phyloP scores from a whole-genome alignment of 1,284 basidiomycete species.

The Pseudozyma thailandica region DNA sequence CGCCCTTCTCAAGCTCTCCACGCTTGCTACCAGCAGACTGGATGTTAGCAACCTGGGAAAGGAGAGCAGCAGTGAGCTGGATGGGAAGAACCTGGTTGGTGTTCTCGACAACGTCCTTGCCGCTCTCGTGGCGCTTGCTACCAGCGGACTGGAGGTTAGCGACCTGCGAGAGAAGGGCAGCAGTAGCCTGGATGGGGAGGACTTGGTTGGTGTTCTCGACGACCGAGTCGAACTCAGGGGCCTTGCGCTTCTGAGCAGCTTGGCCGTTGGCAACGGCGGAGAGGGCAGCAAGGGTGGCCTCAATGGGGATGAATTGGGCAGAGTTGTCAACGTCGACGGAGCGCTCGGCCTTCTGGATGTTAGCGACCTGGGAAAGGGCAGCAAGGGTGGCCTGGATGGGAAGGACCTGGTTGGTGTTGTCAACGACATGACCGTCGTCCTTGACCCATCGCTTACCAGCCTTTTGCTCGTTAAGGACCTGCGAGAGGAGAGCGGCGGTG shows the following conservation, averaged over 20 bases:
- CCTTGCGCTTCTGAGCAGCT: conserved; percentile 11
- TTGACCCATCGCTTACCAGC: conserved; percentile 17
- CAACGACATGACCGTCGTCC: conserved; percentile 14
- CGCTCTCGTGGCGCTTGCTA: not conserved
- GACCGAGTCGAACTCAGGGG: conserved; percentile 5
- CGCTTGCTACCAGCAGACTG: conserved; percentile 12
- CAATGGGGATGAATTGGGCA: conserved; percentile 28
- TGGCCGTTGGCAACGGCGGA: conserved; percentile 17
- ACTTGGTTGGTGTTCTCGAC: conserved; percentile 33
- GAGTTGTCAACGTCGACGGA: conserved; percentile 19
- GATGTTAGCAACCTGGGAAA: conserved; percentile 31
- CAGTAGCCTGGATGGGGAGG: conserved; percentile 24
- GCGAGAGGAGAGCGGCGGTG: conserved; percentile 20
- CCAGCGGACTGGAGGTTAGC: conserved; percentile 2
- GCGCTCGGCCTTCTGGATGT: conserved; percentile 22
- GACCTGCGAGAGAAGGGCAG: conserved; percentile 19
- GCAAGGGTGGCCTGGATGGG: conserved; percentile 33
- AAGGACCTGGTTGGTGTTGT: conserved; percentile 36
- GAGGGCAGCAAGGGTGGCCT: conserved; percentile 25
- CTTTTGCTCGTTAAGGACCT: conserved; percentile 32
- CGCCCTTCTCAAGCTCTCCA: conserved; percentile 1
- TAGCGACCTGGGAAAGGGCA: conserved; percentile 13
- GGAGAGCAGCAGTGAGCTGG: conserved; percentile 31
- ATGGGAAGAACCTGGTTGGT: conserved; percentile 35
- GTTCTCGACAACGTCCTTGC: conserved; percentile 23